Base-by-base conservation (phyloP, 495 filamentous ascomycete genomes). In the Penicillium bovifimosum region DNA sequence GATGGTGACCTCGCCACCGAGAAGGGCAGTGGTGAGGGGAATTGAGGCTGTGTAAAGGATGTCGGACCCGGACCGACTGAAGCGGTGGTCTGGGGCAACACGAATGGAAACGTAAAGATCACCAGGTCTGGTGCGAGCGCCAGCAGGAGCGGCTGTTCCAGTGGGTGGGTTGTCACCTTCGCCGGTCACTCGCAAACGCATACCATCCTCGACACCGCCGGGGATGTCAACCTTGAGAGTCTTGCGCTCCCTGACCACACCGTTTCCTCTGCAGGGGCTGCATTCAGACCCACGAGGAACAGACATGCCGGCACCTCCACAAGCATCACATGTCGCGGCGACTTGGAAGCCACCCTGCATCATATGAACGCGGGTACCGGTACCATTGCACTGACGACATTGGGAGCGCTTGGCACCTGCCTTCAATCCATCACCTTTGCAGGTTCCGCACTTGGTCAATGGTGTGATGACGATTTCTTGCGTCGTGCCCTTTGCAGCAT, bases 301-400 rank as follows among this genome's bases (percentile, higher is more conserved):
- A 9, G 76, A 68, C 50, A 82, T 65, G 27, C 93, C 93, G 38
- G 76, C 78, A 6, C 93, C 93, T 34, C 80, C 81, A 65, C 93
- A 98, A 44, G 81, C 65, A 10, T 80, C 76, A 68, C 93, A 98
- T 2, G 91, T 95, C 51, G 87, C 88, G 8, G 86, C 87, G 81
- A 98, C 90, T 71, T 96, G 92, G 74, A 98, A 97, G 13, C 90
- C 91, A 29, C 89, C 90, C 60, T 87, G 82, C 78, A 96, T 86
- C 61, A 90, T 81, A 69, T 95, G 89, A 16, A 96, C 85, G 53
- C 86, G 80, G 29, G 87, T 87, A 41, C 93, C 93, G 9, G 90
- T 88, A 5, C 93, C 93, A 47, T 84, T 84, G 69, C 93, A 98
- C 29, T 78, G 76, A 57, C 81, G 81, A 72, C 93, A 98, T 53